Evolutionary conservation across 2,329 filamentous ascomycete species (phyloP).

Genomic region (Cercospora sp.): DNA sequence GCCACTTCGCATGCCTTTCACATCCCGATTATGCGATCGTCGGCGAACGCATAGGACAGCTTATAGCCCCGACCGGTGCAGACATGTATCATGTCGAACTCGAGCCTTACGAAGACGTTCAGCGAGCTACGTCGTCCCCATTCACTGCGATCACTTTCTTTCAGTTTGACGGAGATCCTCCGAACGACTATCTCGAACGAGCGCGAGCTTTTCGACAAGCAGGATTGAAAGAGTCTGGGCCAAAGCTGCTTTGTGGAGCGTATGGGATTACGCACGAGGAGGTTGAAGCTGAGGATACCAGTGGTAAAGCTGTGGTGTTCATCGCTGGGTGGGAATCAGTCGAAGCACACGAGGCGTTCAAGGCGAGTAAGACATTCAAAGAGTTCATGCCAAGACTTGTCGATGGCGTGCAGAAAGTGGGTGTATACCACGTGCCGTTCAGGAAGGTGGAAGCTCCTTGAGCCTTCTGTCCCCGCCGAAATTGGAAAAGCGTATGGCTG

Average conservation of each 20-base stretch:
- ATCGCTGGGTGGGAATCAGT: slow-evolving; percentile 18
- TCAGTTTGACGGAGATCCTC: slow-evolving; percentile 16
- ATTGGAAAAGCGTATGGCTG: not conserved
- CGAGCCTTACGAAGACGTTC: slow-evolving; percentile 11
- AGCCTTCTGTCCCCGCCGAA: not conserved
- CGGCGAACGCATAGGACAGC: not conserved
- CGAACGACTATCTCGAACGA: slow-evolving; percentile 7
- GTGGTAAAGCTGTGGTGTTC: slow-evolving; percentile 16
- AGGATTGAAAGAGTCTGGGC: not conserved
- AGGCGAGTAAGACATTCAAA: slow-evolving; percentile 8
- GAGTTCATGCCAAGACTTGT: slow-evolving; percentile 11
- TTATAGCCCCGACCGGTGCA: not conserved
- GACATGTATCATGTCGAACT: slow-evolving; percentile 20
- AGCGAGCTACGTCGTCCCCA: slow-evolving; percentile 2
- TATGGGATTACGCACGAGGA: slow-evolving; percentile 20
- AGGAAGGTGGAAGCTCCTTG: not conserved
- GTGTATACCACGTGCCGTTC: not conserved
- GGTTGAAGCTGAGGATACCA: slow-evolving; percentile 11
- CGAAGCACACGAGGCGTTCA: slow-evolving; percentile 17
- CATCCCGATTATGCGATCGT: slow-evolving; percentile 4
- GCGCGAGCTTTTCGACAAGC: not conserved
- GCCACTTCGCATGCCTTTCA: slow-evolving; percentile 7
- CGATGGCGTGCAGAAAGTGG: slow-evolving; percentile 9
- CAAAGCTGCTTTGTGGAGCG: slow-evolving; percentile 8
- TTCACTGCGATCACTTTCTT: slow-evolving; percentile 20